Percentiles rank a stretch among this genome's conserved stretches.
These are phyloP conservation scores for Dactylella cylindrospora DNA, from an alignment of 2,329 filamentous ascomycete genomes.

Conservation along the genomic window DNA sequence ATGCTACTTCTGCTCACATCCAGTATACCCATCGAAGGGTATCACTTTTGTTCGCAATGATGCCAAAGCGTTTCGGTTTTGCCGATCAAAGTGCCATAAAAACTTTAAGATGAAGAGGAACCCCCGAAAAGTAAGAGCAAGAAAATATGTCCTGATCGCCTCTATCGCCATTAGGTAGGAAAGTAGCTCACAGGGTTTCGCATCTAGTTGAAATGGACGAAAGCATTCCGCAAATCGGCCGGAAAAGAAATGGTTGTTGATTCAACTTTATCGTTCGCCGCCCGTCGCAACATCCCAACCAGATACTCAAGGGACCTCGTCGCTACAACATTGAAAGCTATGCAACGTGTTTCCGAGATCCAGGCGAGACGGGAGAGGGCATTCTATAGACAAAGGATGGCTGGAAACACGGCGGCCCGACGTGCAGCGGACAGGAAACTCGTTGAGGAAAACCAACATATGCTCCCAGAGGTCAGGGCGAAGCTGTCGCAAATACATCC, in stretches of 20 bases:
- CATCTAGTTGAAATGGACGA: slow-evolving; percentile 84
- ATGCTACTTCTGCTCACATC: slow-evolving; percentile 71
- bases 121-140: slow-evolving; percentile 32
- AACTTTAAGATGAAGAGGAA: slow-evolving; percentile 50
- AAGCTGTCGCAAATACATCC: slow-evolving; percentile 14
- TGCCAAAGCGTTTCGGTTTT: slow-evolving; percentile 67
- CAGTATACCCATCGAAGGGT: slow-evolving; percentile 65
- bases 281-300: slow-evolving; percentile 88
- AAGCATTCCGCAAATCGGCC: slow-evolving; percentile 80
- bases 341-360: slow-evolving; percentile 88
- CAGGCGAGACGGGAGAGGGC: slow-evolving; percentile 77
- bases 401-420: slow-evolving; percentile 81
- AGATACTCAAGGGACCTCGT: slow-evolving; percentile 95
- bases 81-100: slow-evolving; percentile 68
- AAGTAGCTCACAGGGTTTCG: not conserved
- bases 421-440: slow-evolving; percentile 79
- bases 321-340: slow-evolving; percentile 82
- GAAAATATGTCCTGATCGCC: not conserved
- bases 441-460: slow-evolving; percentile 86
- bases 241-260: slow-evolving; percentile 92
- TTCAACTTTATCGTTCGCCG: slow-evolving; percentile 86
- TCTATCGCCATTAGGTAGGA: too few relatives aligned
- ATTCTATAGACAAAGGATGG: slow-evolving; percentile 93
- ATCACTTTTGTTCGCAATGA: slow-evolving; percentile 70
- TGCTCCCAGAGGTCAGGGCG: slow-evolving; percentile 63